A percentile compares a stretch with the other conserved stretches of the same genome.
These are phyloP conservation scores for Malus hybrid DNA, from an alignment of 331 rosid genomes.

Conservation along the genomic window DNA sequence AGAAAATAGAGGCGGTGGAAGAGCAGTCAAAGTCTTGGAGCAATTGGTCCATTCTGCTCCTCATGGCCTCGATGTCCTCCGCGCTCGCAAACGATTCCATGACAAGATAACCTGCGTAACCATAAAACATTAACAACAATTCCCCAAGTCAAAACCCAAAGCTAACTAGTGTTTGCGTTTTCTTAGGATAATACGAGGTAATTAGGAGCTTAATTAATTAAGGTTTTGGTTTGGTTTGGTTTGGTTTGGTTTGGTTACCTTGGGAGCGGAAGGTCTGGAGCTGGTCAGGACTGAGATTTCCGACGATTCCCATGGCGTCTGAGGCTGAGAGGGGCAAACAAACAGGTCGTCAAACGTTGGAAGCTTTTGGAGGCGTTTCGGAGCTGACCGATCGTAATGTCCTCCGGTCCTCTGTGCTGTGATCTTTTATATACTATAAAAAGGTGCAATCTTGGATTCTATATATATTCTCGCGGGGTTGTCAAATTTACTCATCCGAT, in stretches of 20 bases:
- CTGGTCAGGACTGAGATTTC: conserved; percentile 45
- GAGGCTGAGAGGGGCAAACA: background rate
- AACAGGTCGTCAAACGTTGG: background rate
- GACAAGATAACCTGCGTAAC: conserved; percentile 58
- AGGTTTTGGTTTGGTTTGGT: too few species aligned
- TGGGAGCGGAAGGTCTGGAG: conserved; percentile 60
- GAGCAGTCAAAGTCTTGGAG: conserved; percentile 65
- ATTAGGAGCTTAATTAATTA: too few species aligned
- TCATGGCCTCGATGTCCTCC: conserved; percentile 57
- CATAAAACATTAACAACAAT: background rate
- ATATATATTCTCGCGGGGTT: background rate
- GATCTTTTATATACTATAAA: background rate
- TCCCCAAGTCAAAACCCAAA: background rate
- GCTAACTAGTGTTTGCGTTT: too few species aligned
- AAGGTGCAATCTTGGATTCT: background rate
- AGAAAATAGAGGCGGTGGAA: conserved; percentile 10
- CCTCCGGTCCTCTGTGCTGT: background rate
- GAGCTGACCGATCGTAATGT: too few species aligned
- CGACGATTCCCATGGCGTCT: conserved; percentile 40
- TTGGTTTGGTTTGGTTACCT: conserved; percentile 29
- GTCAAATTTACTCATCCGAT: background rate
- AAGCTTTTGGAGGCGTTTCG: background rate
- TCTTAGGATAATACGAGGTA: background rate
- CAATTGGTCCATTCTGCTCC: conserved; percentile 70
- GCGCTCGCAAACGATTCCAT: conserved; percentile 61